A percentile compares a stretch with the other conserved stretches of the same genome.
These are phyloP conservation scores for Trichophyton simii DNA, from an alignment of 2,329 filamentous ascomycete genomes.

Conservation along the genomic window DNA sequence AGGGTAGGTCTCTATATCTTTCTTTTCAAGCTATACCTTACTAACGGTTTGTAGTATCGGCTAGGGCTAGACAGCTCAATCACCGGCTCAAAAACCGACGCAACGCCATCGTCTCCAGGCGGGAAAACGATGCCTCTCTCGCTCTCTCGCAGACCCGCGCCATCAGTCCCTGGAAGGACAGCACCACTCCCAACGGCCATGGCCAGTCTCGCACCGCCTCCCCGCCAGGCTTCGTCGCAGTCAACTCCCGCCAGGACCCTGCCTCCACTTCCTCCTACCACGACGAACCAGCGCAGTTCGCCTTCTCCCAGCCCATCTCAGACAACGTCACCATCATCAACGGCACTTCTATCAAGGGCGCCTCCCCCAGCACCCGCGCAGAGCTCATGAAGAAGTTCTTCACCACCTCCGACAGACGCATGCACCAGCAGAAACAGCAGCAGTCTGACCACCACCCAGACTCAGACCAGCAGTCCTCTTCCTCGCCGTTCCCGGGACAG, in stretches of 20 bases:
- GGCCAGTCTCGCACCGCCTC: slow-evolving; percentile 29
- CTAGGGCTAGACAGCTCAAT: slow-evolving; percentile 63
- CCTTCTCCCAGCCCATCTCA: slow-evolving; percentile 31
- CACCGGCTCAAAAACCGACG: slow-evolving; percentile 65
- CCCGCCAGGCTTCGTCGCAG: slow-evolving; percentile 45
- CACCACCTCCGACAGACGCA: slow-evolving; percentile 44
- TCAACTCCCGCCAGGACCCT: slow-evolving; percentile 36
- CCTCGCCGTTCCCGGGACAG: slow-evolving; percentile 14
- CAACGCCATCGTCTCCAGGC: slow-evolving; percentile 56
- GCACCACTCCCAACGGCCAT: slow-evolving; percentile 18
- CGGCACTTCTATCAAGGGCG: slow-evolving; percentile 38
- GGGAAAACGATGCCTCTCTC: slow-evolving; percentile 35
- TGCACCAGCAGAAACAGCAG: slow-evolving; percentile 20
- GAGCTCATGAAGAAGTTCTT: slow-evolving; percentile 53
- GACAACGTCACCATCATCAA: slow-evolving; percentile 39
- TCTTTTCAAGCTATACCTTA: background rate
- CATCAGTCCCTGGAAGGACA: slow-evolving; percentile 29
- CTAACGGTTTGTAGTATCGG: slow-evolving; percentile 41
- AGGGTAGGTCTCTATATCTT: slow-evolving; percentile 37
- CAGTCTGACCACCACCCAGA: slow-evolving; percentile 22
- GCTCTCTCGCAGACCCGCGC: slow-evolving; percentile 12
- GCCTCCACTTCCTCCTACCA: slow-evolving; percentile 11
- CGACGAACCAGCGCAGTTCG: slow-evolving; percentile 27
- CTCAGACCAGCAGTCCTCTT: slow-evolving; percentile 25
- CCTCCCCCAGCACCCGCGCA: slow-evolving; percentile 44